Percentiles rank a stretch among this genome's conserved stretches.
Conservation (phyloP, 257 asterid genomes). For the Solanum chiquidenum region DNA sequence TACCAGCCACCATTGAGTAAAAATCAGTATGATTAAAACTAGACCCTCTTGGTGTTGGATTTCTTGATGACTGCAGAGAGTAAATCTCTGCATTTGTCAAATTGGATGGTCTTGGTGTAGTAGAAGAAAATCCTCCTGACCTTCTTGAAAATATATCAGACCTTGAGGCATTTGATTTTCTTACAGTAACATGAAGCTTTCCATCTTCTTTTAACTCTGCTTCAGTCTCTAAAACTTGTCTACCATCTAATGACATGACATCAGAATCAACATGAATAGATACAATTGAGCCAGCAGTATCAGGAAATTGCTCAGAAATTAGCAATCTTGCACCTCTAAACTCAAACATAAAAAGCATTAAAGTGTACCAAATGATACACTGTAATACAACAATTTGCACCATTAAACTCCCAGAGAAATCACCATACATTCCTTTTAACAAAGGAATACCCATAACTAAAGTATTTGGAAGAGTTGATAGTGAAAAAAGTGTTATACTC, state of each 20-base stretch:
- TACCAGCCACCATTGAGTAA: conserved; percentile 66
- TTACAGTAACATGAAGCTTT: conserved; percentile 65
- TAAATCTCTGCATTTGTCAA: conserved; percentile 83
- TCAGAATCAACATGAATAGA: conserved; percentile 88
- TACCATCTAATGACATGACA: conserved; percentile 68
- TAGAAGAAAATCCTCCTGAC: conserved; percentile 49
- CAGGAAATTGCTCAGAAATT: conserved; percentile 84
- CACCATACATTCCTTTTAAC: conserved; percentile 82
- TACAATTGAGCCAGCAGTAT: conserved; percentile 72
- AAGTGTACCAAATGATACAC: conserved; percentile 85
- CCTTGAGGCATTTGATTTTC: conserved; percentile 72
- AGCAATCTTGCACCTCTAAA: conserved; percentile 63
- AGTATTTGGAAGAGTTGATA: conserved; percentile 82
- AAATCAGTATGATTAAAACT: conserved; percentile 80
- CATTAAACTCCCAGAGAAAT: conserved; percentile 59
- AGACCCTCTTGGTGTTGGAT: conserved; percentile 85
- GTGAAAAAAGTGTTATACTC: conserved; percentile 80
- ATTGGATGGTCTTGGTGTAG: conserved; percentile 72
- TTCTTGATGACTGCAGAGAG: conserved; percentile 71
- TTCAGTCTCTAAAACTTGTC: conserved; percentile 66
- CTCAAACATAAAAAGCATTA: conserved; percentile 89
- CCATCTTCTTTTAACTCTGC: conserved; percentile 76
- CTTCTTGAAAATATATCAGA: conserved; percentile 66
- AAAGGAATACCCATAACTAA: conserved; percentile 92
- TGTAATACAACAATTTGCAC: conserved; percentile 90